phyloP scores from a whole-genome alignment of 2,329 filamentous ascomycete genomes.

The Venturia oleaginea region DNA sequence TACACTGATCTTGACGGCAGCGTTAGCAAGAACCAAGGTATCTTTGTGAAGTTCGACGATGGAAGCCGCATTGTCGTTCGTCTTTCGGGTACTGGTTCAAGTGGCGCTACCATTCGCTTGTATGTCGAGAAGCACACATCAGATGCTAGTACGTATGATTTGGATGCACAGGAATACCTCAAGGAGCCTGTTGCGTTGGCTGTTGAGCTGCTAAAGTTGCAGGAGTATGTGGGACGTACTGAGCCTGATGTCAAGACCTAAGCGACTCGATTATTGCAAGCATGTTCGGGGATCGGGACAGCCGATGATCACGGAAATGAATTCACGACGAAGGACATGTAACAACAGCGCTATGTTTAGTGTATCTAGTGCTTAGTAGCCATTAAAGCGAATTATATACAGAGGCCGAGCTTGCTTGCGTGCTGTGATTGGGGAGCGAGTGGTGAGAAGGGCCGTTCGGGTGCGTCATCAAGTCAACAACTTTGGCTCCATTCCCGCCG shows the following conservation, averaged over 20 bases:
- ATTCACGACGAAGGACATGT: neutral
- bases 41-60: slow-evolving; percentile 89
- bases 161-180: slow-evolving; percentile 89
- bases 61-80: slow-evolving; percentile 93
- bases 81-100: slow-evolving; percentile 88
- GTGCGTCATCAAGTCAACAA: slow-evolving; percentile 1
- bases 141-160: slow-evolving; percentile 65
- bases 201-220: slow-evolving; percentile 77
- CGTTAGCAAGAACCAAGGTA: slow-evolving; percentile 89
- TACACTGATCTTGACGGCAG: slow-evolving; percentile 99
- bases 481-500: neutral
- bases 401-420: neutral
- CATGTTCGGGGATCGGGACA: neutral
- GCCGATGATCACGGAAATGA: neutral
- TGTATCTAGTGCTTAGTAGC: neutral
- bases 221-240: slow-evolving; percentile 76
- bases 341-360: neutral
- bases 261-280: no score
- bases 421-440: neutral
- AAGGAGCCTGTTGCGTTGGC: slow-evolving; percentile 82
- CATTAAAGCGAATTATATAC: neutral
- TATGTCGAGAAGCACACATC: slow-evolving; percentile 94
- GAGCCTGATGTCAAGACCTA: slow-evolving; percentile 14
- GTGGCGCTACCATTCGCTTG: slow-evolving; percentile 89
- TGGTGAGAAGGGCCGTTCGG: neutral